phyloP scores from a whole-genome alignment of 257 asterid species.

The Salvia splendens region DNA sequence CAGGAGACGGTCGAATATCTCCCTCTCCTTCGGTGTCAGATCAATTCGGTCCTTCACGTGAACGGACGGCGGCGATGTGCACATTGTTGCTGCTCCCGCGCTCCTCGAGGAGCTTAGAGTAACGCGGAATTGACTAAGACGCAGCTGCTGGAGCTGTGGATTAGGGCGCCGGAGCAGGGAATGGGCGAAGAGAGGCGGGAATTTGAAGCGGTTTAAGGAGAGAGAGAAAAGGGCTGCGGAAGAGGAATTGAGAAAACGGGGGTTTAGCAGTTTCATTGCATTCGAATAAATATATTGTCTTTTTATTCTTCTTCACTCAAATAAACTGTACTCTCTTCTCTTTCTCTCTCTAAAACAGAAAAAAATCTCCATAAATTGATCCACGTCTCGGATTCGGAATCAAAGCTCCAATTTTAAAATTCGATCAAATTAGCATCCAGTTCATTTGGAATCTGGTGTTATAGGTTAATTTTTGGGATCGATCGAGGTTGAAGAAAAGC shows the following conservation, averaged over 20 bases:
- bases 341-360: background rate
- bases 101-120: too few relatives aligned
- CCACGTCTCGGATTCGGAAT: background rate
- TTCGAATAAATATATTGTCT: conserved; percentile 22
- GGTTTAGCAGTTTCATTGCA: conserved; percentile 41
- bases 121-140: conserved; percentile 12
- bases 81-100: conserved; percentile 39
- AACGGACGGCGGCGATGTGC: conserved; percentile 40
- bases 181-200: conserved; percentile 20
- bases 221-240: conserved; percentile 29
- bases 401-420: background rate
- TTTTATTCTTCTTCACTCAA: background rate
- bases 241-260: conserved; percentile 33
- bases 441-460: too few relatives aligned
- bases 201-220: conserved; percentile 41
- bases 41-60: conserved; percentile 65
- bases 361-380: background rate
- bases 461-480: conserved; percentile 15
- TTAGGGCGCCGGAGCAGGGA: conserved; percentile 7
- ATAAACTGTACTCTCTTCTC: background rate
- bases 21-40: conserved; percentile 65
- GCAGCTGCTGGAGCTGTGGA: conserved; percentile 14
- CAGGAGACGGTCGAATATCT: conserved; percentile 67
- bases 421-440: conserved; percentile 8
- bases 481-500: background rate